Evolutionary conservation across 75 land plant species (phyloP).

Genomic region (Gnetum montanum): DNA sequence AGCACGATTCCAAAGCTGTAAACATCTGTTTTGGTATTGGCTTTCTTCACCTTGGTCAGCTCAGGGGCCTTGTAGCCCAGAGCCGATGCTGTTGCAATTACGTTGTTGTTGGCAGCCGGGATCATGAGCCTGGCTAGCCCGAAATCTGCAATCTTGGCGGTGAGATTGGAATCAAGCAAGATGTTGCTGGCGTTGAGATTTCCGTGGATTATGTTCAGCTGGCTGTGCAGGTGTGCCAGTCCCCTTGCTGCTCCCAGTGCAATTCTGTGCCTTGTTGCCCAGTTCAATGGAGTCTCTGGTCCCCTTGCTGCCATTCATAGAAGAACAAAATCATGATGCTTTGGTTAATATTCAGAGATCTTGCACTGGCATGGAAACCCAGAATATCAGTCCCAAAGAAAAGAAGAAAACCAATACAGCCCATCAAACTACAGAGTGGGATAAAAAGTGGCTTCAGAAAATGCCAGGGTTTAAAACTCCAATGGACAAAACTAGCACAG

Average conservation of each 20-base stretch:
- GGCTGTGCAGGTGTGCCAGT: slow-evolving; percentile 56
- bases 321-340: background rate
- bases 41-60: slow-evolving; percentile 89
- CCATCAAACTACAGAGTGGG: too few relatives aligned
- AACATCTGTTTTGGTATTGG: slow-evolving; percentile 76
- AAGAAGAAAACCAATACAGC: too few relatives aligned
- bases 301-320: slow-evolving; percentile 55
- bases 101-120: slow-evolving; percentile 74
- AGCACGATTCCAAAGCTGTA: slow-evolving; percentile 90
- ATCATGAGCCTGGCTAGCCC: slow-evolving; percentile 86
- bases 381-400: too few relatives aligned
- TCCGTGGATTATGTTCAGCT: slow-evolving; percentile 69
- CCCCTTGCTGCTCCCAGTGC: slow-evolving; percentile 62
- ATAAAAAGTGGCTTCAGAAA: too few relatives aligned
- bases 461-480: too few relatives aligned
- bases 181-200: slow-evolving; percentile 82
- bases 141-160: slow-evolving; percentile 68
- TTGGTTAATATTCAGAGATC: too few relatives aligned
- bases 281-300: slow-evolving; percentile 64
- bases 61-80: slow-evolving; percentile 93
- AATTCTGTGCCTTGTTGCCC: slow-evolving; percentile 82
- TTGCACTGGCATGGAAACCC: too few relatives aligned
- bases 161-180: slow-evolving; percentile 50
- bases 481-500: too few relatives aligned
- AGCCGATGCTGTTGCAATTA: slow-evolving; percentile 82